Conservation (phyloP, 2,329 filamentous ascomycete species). For the Colletotrichum neosansevieriae region DNA sequence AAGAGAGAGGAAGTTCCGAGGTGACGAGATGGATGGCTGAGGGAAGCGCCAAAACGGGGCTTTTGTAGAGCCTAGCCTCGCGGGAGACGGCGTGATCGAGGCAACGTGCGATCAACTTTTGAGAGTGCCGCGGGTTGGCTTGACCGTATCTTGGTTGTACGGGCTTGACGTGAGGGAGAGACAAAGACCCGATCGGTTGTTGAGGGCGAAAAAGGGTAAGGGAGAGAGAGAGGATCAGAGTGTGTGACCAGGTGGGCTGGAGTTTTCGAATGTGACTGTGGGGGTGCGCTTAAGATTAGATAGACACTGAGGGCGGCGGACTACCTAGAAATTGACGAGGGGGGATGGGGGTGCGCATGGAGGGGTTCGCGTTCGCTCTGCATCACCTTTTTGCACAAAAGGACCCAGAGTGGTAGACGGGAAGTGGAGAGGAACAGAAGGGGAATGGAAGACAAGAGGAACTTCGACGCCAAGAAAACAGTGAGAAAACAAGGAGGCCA, state of each 20-base stretch:
- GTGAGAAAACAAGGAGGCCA: constrained; percentile 12
- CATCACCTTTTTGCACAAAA: not conserved
- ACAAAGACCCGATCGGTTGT: constrained; percentile 9
- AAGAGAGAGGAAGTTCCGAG: constrained; percentile 9
- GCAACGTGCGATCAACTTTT: not conserved
- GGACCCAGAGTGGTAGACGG: not conserved
- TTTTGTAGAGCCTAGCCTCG: constrained; percentile 18
- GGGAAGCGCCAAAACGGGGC: constrained; percentile 15
- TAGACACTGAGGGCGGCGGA: constrained; percentile 21
- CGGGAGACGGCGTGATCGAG: constrained; percentile 5
- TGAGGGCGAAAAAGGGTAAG: constrained; percentile 8
- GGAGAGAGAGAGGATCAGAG: constrained; percentile 10
- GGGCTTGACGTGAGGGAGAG: constrained; percentile 14
- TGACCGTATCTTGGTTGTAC: constrained; percentile 1
- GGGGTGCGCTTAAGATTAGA: constrained; percentile 36
- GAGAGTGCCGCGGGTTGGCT: not conserved
- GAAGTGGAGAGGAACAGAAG: not conserved
- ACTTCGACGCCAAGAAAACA: too few relatives aligned
- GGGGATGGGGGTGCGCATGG: constrained; percentile 1
- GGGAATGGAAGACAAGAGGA: too few relatives aligned
- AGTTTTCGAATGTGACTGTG: constrained; percentile 36
- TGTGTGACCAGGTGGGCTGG: constrained; percentile 19
- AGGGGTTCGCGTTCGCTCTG: constrained; percentile 34
- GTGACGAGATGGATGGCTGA: constrained; percentile 31
- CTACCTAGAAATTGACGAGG: constrained; percentile 20